These are phyloP conservation scores for Penicillium egyptiacum DNA, from an alignment of 495 filamentous ascomycete genomes.

Conservation along the genomic window DNA sequence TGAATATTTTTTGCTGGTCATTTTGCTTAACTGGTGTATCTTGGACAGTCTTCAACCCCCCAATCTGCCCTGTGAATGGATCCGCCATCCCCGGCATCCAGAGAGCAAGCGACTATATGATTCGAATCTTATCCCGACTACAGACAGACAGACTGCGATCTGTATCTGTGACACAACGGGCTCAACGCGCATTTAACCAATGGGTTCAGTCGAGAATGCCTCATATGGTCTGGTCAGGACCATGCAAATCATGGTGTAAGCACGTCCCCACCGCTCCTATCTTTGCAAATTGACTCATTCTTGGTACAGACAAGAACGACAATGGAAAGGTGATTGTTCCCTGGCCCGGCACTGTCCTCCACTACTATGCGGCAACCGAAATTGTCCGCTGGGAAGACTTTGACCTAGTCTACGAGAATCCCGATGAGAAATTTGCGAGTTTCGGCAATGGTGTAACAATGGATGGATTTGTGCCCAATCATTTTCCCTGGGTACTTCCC, in stretches of 20 bases:
- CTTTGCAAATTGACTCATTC: neutral
- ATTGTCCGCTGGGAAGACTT: constrained; percentile 21
- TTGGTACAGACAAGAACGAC: constrained; percentile 12
- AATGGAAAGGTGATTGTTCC: constrained; percentile 15
- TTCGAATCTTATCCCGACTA: constrained; percentile 9
- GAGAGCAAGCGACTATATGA: constrained; percentile 15
- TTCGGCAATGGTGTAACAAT: constrained; percentile 17
- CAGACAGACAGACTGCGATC: constrained; percentile 17
- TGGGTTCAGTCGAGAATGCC: constrained; percentile 20
- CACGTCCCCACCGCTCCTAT: neutral
- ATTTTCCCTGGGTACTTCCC: constrained; percentile 5
- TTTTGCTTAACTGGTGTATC: neutral
- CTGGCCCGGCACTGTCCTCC: constrained; percentile 16
- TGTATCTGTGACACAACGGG: constrained; percentile 2
- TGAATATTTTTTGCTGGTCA: neutral
- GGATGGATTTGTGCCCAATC: constrained; percentile 12
- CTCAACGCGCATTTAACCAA: constrained; percentile 11
- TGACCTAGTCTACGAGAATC: constrained; percentile 11
- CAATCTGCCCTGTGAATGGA: constrained; percentile 16
- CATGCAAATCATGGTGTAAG: constrained; percentile 19
- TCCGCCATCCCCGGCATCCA: constrained; percentile 17
- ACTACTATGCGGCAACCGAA: constrained; percentile 18
- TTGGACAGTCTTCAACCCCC: constrained; percentile 11
- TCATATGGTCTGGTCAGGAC: constrained; percentile 16
- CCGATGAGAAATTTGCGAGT: constrained; percentile 8